Base-by-base conservation (phyloP, 2,329 filamentous ascomycete genomes). In the Diplocarpon rosae region DNA sequence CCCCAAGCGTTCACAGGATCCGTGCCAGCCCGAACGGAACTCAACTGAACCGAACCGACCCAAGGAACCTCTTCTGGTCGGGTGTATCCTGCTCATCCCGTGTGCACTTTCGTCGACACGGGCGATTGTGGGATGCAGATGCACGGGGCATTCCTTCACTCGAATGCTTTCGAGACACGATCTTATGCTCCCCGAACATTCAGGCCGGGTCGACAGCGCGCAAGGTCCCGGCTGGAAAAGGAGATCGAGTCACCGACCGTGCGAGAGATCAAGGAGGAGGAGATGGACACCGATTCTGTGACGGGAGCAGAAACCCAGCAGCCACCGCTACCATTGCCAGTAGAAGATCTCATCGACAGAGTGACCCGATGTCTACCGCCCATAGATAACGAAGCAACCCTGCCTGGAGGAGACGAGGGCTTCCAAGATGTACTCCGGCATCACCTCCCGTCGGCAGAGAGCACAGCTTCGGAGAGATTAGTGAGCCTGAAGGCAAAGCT, bases 381-480 rank as follows among this genome's bases (percentile, higher is more conserved):
- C 36, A 56, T 55, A 17, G 43, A 30, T 33, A 52, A 48, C 32
- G 50, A 55, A 45, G 42, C 52, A 0, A 52, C 60, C 32, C 29
- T 56, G 8, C 59, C 61, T 47, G 42, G 38, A 27, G 58, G 59
- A 5, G 56, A 60, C 33, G 47, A 52, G n/a, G 53, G 58, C 4
- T 62, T 60, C 43, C 49, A 46, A 29, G 46, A 56, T 17, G 53
- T 54, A 5, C 37, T 59, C n/a, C 49, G 48, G n/a, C 47, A 50
- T 27, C 58, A 67, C 55, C 69, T 66, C 44, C 62, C 63, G 12
- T 62, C 64, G 5, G 65, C 68, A 10, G 77, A 84, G 59, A 78
- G 67, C 62, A 73, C 75, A 59, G 77, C 77, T 31, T 67, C 74
- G 35, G 78, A 83, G 59, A 66, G 69, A 39, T 61, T 83, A 39